phyloP scores from a whole-genome alignment of 208 protist species.

The Wallacemonas sp. region DNA sequence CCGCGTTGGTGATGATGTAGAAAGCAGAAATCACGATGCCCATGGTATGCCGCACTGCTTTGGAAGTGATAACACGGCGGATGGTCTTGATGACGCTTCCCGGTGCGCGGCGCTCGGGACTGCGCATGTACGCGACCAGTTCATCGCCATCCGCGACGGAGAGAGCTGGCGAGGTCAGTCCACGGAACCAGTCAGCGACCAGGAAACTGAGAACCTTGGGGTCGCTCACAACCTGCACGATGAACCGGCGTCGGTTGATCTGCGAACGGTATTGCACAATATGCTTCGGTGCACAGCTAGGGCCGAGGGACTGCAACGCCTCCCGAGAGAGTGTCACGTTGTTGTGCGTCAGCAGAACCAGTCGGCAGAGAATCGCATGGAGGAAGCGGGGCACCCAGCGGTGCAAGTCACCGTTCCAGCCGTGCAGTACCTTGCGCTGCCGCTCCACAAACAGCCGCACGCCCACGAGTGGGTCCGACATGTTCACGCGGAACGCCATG shows the following conservation, averaged over 20 bases:
- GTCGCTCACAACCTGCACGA: constrained; percentile 52
- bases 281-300: constrained; percentile 49
- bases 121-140: constrained; percentile 58
- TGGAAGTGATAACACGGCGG: constrained; percentile 39
- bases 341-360: constrained; percentile 57
- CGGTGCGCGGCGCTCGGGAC: constrained; percentile 2
- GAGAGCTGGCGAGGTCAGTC: constrained; percentile 58
- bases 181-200: constrained; percentile 80
- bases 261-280: constrained; percentile 59
- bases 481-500: constrained; percentile 75
- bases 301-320: constrained; percentile 59
- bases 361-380: constrained; percentile 68
- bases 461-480: constrained; percentile 74
- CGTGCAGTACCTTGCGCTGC: constrained; percentile 79
- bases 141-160: constrained; percentile 52
- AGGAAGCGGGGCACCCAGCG: constrained; percentile 73
- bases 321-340: constrained; percentile 28
- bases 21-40: constrained; percentile 75
- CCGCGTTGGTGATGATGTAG: constrained; percentile 48
- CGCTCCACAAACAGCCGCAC: constrained; percentile 77
- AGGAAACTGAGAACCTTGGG: constrained; percentile 70
- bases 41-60: constrained; percentile 71
- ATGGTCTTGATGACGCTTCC: constrained; percentile 22
- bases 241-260: constrained; percentile 78
- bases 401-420: constrained; percentile 76